Base-by-base conservation (phyloP, 306 rosid species). In the Arachis hypogaea region DNA sequence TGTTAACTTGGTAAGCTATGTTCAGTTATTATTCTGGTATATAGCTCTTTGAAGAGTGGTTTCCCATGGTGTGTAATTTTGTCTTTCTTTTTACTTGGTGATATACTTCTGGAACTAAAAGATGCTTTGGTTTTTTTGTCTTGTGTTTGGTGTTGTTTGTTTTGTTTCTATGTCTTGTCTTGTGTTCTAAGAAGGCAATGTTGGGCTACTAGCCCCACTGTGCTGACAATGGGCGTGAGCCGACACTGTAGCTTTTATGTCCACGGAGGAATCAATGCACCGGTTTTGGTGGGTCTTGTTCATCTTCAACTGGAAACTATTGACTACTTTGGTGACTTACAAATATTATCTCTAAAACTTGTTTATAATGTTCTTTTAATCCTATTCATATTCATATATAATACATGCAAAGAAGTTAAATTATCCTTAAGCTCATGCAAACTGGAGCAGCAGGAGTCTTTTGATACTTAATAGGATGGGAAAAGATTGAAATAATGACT, bases 151-250 rank as follows among this genome's bases (percentile, higher is more conserved):
- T 92, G 96, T 94, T 89, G 91, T 85, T 91, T 87, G 83, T 88
- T 94, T 91, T 94, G 94, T 91, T 94, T 94, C 92, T 91, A 76
- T 94, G 97, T 94, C 88, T 81, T 87, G 89, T 94, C 86, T 77
- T 87, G 83, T 92, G 88, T 82, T 91, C 91, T 88, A 82, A 94
- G 99, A 94, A 88, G 99, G 92, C 97, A 92, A 94, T 92, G 95
- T 91, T 86, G 97, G 96, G 91, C 92, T 86, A 91, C 95, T 94
- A 85, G 97, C 94, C 98, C 98, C 97, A 90, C 88, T 94, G 96
- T 89, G 98, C 94, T 91, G 97, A 89, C 95, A 89, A 92, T 88
- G 97, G 97, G 92, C 85, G 96, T 94, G 99, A 90, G 97, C 99
- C 82, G 99, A 89, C 95, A 66, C 99, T 89, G 95, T 94, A 88